Conservation (phyloP, 1,139 yeast species). For the Candida sp. region DNA sequence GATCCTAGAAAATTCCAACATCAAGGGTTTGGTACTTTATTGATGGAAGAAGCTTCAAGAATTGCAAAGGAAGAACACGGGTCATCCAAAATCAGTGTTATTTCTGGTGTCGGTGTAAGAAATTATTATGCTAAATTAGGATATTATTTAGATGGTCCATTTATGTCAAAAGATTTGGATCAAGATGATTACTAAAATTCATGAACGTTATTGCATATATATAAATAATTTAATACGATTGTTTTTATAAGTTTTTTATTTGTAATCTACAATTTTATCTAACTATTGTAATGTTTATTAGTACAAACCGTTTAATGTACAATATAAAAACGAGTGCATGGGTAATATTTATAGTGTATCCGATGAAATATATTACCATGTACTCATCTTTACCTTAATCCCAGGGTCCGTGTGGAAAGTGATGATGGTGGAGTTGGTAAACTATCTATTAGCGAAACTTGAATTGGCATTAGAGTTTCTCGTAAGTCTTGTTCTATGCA, state of each 20-base stretch:
- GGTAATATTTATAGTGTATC: neutral
- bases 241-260: neutral
- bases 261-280: neutral
- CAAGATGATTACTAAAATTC: conserved; percentile 9
- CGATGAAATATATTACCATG: too few relatives aligned
- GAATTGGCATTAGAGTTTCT: conserved; percentile 8
- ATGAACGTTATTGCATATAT: too few relatives aligned
- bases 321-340: neutral
- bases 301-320: neutral
- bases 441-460: conserved; percentile 9
- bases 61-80: conserved; percentile 97
- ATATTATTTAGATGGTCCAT: conserved; percentile 91
- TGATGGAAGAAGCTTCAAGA: conserved; percentile 98
- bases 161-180: conserved; percentile 68
- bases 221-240: too few relatives aligned
- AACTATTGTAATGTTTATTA: neutral
- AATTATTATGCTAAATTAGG: conserved; percentile 93
- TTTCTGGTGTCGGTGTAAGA: conserved; percentile 97
- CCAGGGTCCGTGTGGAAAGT: too few relatives aligned
- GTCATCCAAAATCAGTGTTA: conserved; percentile 84
- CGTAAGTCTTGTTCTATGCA: conserved; percentile 38
- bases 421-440: neutral
- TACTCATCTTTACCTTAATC: too few relatives aligned
- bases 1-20: conserved; percentile 99
- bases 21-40: conserved; percentile 96